Percentiles rank a stretch among this genome's conserved stretches.
These are phyloP conservation scores for Henckelia pumila DNA, from an alignment of 257 asterid species.

Conservation along the genomic window DNA sequence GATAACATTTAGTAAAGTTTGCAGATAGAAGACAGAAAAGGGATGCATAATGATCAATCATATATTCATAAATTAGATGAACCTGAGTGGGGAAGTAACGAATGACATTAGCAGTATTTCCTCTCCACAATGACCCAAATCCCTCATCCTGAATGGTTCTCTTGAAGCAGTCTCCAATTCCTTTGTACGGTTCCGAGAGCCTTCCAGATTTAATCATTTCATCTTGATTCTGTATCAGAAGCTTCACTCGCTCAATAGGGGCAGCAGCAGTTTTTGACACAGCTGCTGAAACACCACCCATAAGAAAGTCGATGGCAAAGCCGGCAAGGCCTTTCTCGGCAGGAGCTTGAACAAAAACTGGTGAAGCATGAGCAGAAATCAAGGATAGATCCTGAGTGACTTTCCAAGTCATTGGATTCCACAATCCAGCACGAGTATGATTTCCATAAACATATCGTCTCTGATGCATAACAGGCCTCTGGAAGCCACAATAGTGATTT, in stretches of 20 bases:
- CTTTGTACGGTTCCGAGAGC: slow-evolving; percentile 28
- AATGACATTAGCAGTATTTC: slow-evolving; percentile 27
- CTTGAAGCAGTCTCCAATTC: slow-evolving; percentile 24
- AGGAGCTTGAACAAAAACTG: slow-evolving; percentile 28
- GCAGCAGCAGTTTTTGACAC: slow-evolving; percentile 27
- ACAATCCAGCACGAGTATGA: slow-evolving; percentile 12
- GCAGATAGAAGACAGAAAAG: too few relatives aligned
- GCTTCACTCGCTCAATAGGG: slow-evolving; percentile 20
- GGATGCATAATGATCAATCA: too few relatives aligned
- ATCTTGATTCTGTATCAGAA: slow-evolving; percentile 28
- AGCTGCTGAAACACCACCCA: slow-evolving; percentile 29
- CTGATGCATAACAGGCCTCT: slow-evolving; percentile 17
- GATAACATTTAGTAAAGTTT: neutral
- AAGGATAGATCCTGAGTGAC: slow-evolving; percentile 16
- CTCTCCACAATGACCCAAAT: slow-evolving; percentile 26
- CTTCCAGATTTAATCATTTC: slow-evolving; percentile 29
- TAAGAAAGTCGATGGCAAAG: slow-evolving; percentile 24
- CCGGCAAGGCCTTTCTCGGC: slow-evolving; percentile 26
- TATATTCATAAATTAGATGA: neutral
- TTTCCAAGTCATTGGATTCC: neutral
- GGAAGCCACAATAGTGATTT: slow-evolving; percentile 7
- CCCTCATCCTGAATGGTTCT: slow-evolving; percentile 26
- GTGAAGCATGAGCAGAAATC: slow-evolving; percentile 23
- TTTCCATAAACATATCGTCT: slow-evolving; percentile 1
- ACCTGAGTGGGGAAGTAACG: slow-evolving; percentile 28